Base-by-base conservation (phyloP, 139 green algal species). In the Zygnema circumcarinatum region DNA sequence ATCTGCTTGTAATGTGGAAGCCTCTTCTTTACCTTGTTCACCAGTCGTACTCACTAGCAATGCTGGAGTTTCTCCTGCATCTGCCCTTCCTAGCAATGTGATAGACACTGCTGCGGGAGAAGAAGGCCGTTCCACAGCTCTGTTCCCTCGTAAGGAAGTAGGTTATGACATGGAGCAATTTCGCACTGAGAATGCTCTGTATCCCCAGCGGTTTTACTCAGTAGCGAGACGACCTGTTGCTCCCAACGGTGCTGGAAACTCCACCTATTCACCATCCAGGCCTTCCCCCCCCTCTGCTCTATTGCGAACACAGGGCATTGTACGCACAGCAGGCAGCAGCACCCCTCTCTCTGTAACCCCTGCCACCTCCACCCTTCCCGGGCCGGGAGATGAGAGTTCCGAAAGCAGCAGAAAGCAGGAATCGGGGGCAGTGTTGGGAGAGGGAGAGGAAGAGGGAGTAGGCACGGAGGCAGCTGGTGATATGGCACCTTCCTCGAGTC, bases 201-300 rank as follows among this genome's bases (percentile, higher is more conserved):
- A 67, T 39, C 83, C 83, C 16, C 83, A 88, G 25, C 39, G 83
- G 29, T 35, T 88, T 32, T 87, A 88, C 75, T 84, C 83, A 1
- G 83, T 88, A 0, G 47, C 42, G 31, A 53, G 83, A 29, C 21
- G 83, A 21, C 83, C 83, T 35, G 52, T 88, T 79, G 83, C 47
- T 39, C 83, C 83, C 16, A 87, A 39, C 21, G 83, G 83, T 2
- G 83, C 29, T 25, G 83, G 83, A 39, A 31, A 88, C 29, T 67
- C 84, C 35, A 25, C 81, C 20, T 32, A 38, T 33, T 41, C 83
- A n/a, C 36, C 29, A 7, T 56, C 22, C 31, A 25, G 29, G 29
- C 42, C 54, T 33, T 72, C 54, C 25, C 54, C 25, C 25, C 54
- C 25, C 54, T 25, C 25, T 25, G 54, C 29, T 29, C 25, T 33